Evolutionary conservation across 345 rosid species (phyloP).

Genomic region (Hevea brasiliensis): DNA sequence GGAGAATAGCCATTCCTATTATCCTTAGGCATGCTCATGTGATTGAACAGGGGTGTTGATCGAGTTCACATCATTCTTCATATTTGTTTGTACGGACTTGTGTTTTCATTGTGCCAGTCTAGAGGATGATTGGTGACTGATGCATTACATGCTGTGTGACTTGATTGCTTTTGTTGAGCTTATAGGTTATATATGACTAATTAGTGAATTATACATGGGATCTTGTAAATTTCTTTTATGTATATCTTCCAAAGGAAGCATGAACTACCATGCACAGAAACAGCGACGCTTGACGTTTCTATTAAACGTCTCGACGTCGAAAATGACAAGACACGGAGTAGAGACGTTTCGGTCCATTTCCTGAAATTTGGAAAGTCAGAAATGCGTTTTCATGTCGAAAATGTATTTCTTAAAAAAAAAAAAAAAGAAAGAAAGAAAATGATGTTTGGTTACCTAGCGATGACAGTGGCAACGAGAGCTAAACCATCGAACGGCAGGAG

Average conservation of each 20-base stretch:
- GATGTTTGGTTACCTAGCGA: too few relatives aligned
- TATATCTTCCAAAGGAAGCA: neutral
- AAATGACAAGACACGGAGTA: too few relatives aligned
- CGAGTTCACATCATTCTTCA: slow-evolving; percentile 90
- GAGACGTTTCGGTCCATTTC: too few relatives aligned
- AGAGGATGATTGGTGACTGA: slow-evolving; percentile 82
- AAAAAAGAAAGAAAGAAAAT: too few relatives aligned
- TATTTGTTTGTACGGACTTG: slow-evolving; percentile 84
- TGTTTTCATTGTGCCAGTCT: slow-evolving; percentile 92
- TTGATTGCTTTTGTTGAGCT: neutral
- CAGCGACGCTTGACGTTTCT: too few relatives aligned
- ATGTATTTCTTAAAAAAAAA: too few relatives aligned
- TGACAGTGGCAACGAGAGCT: too few relatives aligned
- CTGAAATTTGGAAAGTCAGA: too few relatives aligned
- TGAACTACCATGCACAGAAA: too few relatives aligned
- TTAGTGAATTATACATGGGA: neutral
- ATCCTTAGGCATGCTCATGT: slow-evolving; percentile 88
- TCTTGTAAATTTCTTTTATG: slow-evolving; percentile 20
- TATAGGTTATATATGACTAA: neutral
- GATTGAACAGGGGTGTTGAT: slow-evolving; percentile 95
- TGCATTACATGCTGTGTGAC: neutral
- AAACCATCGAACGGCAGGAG: too few relatives aligned
- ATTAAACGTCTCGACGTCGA: too few relatives aligned
- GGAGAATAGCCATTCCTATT: slow-evolving; percentile 88
- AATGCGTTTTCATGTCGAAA: too few relatives aligned